Evolutionary conservation across 306 rosid genomes (phyloP), one percentile per base, ranked within the genome.

Genomic region (Rubus idaeus): DNA sequence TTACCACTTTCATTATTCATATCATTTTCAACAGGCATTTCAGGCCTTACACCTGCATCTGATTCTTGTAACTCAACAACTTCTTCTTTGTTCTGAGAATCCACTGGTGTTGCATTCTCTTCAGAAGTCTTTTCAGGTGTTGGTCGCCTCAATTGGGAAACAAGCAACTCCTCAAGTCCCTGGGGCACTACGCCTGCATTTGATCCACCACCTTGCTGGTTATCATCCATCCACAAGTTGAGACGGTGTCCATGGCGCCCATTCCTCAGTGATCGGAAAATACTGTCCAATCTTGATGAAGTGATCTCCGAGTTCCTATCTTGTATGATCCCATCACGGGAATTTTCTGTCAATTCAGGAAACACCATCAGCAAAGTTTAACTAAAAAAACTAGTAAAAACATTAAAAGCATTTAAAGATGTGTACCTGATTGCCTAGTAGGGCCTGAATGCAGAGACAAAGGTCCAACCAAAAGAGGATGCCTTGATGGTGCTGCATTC

Each of bases 211-310:
- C 87, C 84, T 61, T 86, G 98, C 78, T 84, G 97, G 84, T 66
- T 90, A 83, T 84, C 93, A 74, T 89, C 93, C 70, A 83, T 82
- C 98, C 98, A 94, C 81, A 91, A 84, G 84, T 94, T 91, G 65
- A 89, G 73, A 9, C 96, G 95, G 77, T 89, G 96, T 47, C 98
- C 97, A 77, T 94, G 97, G 73, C 98, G 98, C 68, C 98, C 98
- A 80, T 83, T 90, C 83, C 97, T 89, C 86, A 94, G 77, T 51
- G 98, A 94, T 39, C 97, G 91, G 70, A 94, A 91, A 75, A 91
- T 87, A 73, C 85, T 87, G 77, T 94, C 98, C 89, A 94, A 82
- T 63, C 90, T 89, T n/a, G 88, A 77, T 0, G 91, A 85, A 74
- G 80, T 86, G 86, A 78, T 93, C 82, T 94, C 96, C 40, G 78